Percentiles rank a stretch among this genome's conserved stretches.
phyloP scores from a whole-genome alignment of 768 basidiomycete genomes.

The Coprinopsis strossmayeri region DNA sequence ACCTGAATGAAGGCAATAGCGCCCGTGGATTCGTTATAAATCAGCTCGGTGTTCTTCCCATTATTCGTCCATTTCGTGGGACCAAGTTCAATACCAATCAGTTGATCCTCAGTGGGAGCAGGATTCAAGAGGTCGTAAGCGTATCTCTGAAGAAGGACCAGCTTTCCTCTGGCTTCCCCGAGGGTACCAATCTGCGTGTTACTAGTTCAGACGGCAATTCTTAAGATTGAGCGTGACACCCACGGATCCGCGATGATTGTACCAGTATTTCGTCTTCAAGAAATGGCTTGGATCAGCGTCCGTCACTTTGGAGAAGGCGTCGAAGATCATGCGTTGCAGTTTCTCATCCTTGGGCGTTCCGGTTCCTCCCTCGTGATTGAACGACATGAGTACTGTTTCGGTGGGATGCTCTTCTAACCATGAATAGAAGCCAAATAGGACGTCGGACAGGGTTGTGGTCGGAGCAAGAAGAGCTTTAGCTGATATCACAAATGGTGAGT shows the following conservation, averaged over 20 bases:
- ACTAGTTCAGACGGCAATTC: neutral
- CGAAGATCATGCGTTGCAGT: constrained; percentile 35
- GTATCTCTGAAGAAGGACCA: constrained; percentile 45
- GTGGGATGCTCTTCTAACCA: constrained; percentile 48
- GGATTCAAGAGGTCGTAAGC: constrained; percentile 33
- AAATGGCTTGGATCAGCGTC: constrained; percentile 18
- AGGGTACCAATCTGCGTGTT: constrained; percentile 36
- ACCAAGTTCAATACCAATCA: constrained; percentile 38
- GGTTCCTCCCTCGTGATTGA: constrained; percentile 42
- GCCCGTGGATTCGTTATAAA: constrained; percentile 31
- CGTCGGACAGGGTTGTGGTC: constrained; percentile 41
- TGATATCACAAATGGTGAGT: constrained; percentile 15
- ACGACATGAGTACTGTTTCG: constrained; percentile 42
- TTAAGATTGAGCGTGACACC: neutral
- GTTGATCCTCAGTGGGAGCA: constrained; percentile 25
- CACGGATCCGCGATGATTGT: constrained; percentile 37
- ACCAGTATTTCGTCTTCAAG: constrained; percentile 38
- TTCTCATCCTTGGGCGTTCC: constrained; percentile 36
- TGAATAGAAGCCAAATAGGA: constrained; percentile 43
- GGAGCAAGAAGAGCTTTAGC: constrained; percentile 36
- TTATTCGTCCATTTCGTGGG: constrained; percentile 43
- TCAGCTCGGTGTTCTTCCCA: constrained; percentile 33
- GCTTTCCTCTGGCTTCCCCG: constrained; percentile 45
- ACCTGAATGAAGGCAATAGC: constrained; percentile 41
- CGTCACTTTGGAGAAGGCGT: constrained; percentile 21